Conservation (phyloP, 139 green algal genomes). For the Marvania coccoides region DNA sequence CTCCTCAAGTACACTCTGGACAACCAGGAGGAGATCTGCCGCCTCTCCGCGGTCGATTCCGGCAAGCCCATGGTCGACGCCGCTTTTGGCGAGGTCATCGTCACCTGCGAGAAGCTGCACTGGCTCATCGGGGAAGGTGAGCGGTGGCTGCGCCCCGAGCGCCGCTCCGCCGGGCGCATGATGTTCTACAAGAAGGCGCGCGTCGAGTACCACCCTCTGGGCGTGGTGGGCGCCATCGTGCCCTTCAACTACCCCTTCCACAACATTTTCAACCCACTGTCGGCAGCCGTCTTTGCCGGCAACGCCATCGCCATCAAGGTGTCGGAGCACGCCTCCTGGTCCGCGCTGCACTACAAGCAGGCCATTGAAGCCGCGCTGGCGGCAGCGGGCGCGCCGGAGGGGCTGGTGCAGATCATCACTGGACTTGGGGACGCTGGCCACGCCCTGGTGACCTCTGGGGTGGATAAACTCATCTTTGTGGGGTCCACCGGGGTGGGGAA, state of each 20-base stretch:
- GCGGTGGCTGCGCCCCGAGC: conserved; percentile 69
- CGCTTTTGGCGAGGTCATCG: conserved; percentile 89
- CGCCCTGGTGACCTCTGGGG: conserved; percentile 75
- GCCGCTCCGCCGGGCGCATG: conserved; percentile 73
- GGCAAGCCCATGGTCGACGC: conserved; percentile 94
- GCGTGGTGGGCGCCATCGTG: conserved; percentile 95
- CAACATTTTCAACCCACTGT: conserved; percentile 97
- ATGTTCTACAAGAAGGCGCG: conserved; percentile 92
- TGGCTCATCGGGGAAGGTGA: conserved; percentile 89
- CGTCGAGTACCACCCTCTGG: conserved; percentile 89
- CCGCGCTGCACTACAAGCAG: conserved; percentile 62
- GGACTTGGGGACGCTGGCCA: conserved; percentile 83
- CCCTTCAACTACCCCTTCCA: conserved; percentile 99
- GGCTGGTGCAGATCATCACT: conserved; percentile 91
- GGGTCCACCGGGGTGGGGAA: conserved; percentile 60
- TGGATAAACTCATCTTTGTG: conserved; percentile 92
- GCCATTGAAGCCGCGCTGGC: conserved; percentile 78
- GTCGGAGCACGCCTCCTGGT: conserved; percentile 88
- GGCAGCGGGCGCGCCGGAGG: conserved; percentile 66
- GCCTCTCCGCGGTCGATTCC: conserved; percentile 80
- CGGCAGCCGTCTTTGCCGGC: conserved; percentile 84
- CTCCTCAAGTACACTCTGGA: conserved; percentile 87
- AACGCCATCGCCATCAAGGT: conserved; percentile 96
- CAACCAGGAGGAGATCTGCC: conserved; percentile 89
- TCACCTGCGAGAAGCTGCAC: conserved; percentile 94